These are phyloP conservation scores for Angomonas ambiguus DNA, from an alignment of 208 protist species.

Conservation along the genomic window DNA sequence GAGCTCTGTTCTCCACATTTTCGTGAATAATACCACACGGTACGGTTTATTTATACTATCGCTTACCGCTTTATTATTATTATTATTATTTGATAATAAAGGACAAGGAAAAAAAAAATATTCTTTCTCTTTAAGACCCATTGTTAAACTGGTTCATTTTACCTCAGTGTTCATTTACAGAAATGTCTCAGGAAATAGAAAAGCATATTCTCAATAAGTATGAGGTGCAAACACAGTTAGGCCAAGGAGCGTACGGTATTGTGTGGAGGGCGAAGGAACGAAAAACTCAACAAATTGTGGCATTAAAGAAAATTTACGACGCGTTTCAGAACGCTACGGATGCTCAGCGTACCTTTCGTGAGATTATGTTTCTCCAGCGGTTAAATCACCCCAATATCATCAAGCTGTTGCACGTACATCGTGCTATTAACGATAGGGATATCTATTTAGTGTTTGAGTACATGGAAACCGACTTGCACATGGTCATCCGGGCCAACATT, in stretches of 20 bases:
- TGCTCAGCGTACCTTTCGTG: slow-evolving; percentile 94
- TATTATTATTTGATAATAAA: too few species aligned
- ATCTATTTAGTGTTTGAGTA: slow-evolving; percentile 98
- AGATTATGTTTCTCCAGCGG: slow-evolving; percentile 97
- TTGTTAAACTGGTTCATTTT: neutral
- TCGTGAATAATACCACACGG: too few species aligned
- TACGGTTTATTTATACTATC: too few species aligned
- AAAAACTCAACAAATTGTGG: slow-evolving; percentile 87
- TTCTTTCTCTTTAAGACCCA: slow-evolving; percentile 1
- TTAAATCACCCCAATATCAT: slow-evolving; percentile 97
- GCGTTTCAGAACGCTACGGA: slow-evolving; percentile 93
- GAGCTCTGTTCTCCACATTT: too few species aligned
- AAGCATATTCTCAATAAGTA: slow-evolving; percentile 92
- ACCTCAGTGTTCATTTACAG: neutral
- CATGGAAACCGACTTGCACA: slow-evolving; percentile 95
- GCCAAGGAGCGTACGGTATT: slow-evolving; percentile 94
- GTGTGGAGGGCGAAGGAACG: slow-evolving; percentile 93
- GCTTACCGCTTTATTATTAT: too few species aligned
- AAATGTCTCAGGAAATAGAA: slow-evolving; percentile 91
- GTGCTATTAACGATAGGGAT: slow-evolving; percentile 96
- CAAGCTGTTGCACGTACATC: slow-evolving; percentile 94
- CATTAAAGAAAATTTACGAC: slow-evolving; percentile 97
- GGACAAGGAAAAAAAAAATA: neutral
- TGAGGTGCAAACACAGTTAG: slow-evolving; percentile 92
- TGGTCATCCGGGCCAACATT: slow-evolving; percentile 96